Conservation (phyloP, 2,329 filamentous ascomycete genomes). For the Diaporthe destruens region DNA sequence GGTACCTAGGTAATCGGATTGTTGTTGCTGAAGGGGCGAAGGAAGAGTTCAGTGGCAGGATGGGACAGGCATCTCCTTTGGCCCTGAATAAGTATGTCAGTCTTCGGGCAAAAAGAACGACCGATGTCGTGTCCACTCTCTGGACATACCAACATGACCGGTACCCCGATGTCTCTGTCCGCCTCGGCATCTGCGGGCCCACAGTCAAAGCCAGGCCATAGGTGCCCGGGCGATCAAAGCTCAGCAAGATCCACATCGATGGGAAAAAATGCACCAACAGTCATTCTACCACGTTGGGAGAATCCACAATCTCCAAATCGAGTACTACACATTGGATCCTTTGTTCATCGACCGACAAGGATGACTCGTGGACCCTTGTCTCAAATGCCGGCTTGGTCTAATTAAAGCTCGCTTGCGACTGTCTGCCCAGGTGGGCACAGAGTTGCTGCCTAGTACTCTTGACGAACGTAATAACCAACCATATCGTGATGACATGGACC, state of each 20-base stretch:
- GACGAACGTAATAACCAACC: too few relatives aligned
- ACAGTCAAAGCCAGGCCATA: neutral
- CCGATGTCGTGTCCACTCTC: neutral
- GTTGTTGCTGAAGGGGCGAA: neutral
- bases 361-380: neutral
- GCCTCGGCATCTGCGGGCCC: slow-evolving; percentile 6
- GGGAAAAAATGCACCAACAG: neutral
- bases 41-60: neutral
- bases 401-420: neutral
- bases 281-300: too few relatives aligned
- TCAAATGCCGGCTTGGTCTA: neutral
- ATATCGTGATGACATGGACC: too few relatives aligned
- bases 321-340: neutral
- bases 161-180: too few relatives aligned
- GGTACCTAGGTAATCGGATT: neutral
- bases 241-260: neutral
- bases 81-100: too few relatives aligned
- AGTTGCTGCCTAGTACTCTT: neutral
- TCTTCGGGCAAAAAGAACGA: neutral
- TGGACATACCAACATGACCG: neutral
- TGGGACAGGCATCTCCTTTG: too few relatives aligned
- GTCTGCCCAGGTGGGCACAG: too few relatives aligned
- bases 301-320: slow-evolving; percentile 17
- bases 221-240: too few relatives aligned
- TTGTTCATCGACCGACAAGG: neutral